phyloP scores from a whole-genome alignment of 208 protist species.

The Crithidia brevicula region DNA sequence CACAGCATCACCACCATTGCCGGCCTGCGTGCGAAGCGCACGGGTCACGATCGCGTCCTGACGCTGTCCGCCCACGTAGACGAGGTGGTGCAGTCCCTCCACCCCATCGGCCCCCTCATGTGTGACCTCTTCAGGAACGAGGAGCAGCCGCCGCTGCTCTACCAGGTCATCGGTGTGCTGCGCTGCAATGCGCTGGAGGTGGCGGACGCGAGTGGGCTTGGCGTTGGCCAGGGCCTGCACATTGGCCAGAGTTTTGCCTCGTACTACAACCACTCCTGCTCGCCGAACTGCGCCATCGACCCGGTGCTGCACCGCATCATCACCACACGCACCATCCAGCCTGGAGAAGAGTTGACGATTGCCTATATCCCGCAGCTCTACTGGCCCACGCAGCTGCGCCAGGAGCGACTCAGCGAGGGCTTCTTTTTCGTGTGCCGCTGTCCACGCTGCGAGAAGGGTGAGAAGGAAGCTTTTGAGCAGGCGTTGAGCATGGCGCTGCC shows the following conservation, averaged over 20 bases:
- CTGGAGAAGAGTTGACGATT: constrained; percentile 82
- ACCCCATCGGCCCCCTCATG: constrained; percentile 61
- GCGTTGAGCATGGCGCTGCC: constrained; percentile 49
- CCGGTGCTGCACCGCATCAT: constrained; percentile 41
- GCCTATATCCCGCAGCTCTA: constrained; percentile 90
- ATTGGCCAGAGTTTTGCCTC: constrained; percentile 45
- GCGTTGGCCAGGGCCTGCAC: constrained; percentile 81
- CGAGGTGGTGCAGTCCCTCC: constrained; percentile 63
- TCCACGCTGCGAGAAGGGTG: constrained; percentile 46
- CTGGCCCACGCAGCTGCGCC: constrained; percentile 74
- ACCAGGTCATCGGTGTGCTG: constrained; percentile 65
- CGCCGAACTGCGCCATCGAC: constrained; percentile 83
- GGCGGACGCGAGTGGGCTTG: constrained; percentile 58
- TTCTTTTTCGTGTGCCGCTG: constrained; percentile 88
- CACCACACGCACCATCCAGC: constrained; percentile 58
- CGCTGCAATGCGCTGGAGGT: constrained; percentile 86
- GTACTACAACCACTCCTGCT: constrained; percentile 89
- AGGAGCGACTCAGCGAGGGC: constrained; percentile 48
- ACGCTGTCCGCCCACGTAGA: constrained; percentile 58
- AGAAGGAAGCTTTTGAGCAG: constrained; percentile 59
- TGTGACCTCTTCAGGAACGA: constrained; percentile 24
- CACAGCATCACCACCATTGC: constrained; percentile 82
- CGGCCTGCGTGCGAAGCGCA: constrained; percentile 33
- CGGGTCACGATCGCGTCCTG: constrained; percentile 50
- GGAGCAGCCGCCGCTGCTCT: constrained; percentile 28